Conservation (phyloP, 1,139 yeast species). For the Kodamaea sp. region DNA sequence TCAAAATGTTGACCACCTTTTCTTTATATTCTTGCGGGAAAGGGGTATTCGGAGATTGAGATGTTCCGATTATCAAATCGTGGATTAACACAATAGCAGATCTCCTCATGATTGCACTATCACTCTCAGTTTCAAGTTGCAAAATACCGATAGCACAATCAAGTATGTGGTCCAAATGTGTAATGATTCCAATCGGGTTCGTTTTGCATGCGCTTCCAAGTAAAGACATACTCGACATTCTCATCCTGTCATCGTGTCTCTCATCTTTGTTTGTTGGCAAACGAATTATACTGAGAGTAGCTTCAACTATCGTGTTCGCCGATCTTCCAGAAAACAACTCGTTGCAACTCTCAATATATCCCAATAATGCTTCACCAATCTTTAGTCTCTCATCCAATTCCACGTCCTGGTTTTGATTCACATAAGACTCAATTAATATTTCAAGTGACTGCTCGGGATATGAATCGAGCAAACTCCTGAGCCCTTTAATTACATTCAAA, state of each 20-base stretch:
- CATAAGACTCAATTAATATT: conserved; percentile 45
- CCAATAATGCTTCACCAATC: conserved; percentile 76
- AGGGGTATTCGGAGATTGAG: conserved; percentile 42
- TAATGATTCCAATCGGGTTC: conserved; percentile 56
- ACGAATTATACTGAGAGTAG: conserved; percentile 42
- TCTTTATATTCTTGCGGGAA: conserved; percentile 51
- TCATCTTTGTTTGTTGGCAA: conserved; percentile 25
- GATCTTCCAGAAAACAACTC: conserved; percentile 46
- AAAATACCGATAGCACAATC: conserved; percentile 80
- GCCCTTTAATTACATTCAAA: conserved; percentile 77
- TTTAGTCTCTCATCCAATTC: conserved; percentile 67
- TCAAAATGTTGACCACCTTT: conserved; percentile 42
- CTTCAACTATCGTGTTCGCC: conserved; percentile 28
- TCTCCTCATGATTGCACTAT: conserved; percentile 63
- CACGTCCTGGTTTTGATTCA: conserved; percentile 24
- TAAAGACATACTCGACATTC: conserved; percentile 87
- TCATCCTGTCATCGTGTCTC: conserved; percentile 54
- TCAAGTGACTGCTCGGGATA: conserved; percentile 42
- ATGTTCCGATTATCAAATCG: conserved; percentile 57
- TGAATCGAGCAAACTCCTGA: conserved; percentile 56
- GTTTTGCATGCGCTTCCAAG: conserved; percentile 66
- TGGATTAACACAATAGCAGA: conserved; percentile 71
- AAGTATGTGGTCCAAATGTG: conserved; percentile 53
- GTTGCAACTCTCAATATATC: conserved; percentile 54
- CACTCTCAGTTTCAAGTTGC: conserved; percentile 50